Evolutionary conservation across 1,284 basidiomycete species (phyloP).

Genomic region (Ustilago esculenta): DNA sequence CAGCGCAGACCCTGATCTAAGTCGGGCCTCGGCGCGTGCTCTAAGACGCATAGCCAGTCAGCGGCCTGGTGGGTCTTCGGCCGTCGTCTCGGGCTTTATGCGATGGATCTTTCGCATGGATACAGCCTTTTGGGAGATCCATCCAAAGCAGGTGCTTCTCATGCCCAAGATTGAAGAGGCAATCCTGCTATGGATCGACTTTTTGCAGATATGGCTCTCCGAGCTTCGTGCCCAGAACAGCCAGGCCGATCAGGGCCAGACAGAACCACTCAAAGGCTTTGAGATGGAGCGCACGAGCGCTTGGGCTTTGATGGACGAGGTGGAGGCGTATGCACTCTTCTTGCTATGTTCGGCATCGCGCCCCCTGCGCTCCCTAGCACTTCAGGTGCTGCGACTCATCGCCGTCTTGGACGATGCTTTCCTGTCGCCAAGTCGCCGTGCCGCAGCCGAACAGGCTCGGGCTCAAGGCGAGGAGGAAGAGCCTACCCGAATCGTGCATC

Average conservation of each 20-base stretch:
- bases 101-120: constrained; percentile 80
- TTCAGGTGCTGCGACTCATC: constrained; percentile 54
- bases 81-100: constrained; percentile 77
- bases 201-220: constrained; percentile 77
- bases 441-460: constrained; percentile 60
- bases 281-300: constrained; percentile 61
- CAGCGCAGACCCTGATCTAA: constrained; percentile 79
- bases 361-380: constrained; percentile 70
- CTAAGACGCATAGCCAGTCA: constrained; percentile 80
- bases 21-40: constrained; percentile 76
- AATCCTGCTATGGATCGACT: constrained; percentile 78
- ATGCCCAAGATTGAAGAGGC: constrained; percentile 75
- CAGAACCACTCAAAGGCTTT: constrained; percentile 29
- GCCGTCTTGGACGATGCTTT: constrained; percentile 63
- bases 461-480: constrained; percentile 53
- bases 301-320: constrained; percentile 68
- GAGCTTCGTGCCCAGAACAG: constrained; percentile 65
- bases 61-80: constrained; percentile 68
- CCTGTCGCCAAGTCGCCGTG: constrained; percentile 31
- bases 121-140: constrained; percentile 76
- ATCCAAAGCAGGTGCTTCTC: constrained; percentile 73
- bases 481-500: constrained; percentile 53
- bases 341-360: constrained; percentile 76
- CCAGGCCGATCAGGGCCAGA: constrained; percentile 42
- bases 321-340: constrained; percentile 81